Conservation (phyloP, 495 filamentous ascomycete species). For the Arthonia radiata region DNA sequence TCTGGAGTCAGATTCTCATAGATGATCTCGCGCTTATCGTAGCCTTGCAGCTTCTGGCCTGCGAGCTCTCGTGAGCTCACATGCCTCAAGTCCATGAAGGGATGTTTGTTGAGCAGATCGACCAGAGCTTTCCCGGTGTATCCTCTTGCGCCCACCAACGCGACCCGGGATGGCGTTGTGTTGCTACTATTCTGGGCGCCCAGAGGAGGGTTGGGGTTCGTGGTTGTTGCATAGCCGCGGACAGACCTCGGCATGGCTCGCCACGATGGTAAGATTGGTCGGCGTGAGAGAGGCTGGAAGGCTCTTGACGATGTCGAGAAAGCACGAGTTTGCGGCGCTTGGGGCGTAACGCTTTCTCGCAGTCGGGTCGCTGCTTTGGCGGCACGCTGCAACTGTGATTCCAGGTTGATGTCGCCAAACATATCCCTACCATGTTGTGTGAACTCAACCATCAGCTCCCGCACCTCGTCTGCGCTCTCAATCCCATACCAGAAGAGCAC, state of each 20-base stretch:
- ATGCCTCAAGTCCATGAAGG: constrained; percentile 80
- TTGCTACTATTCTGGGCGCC: constrained; percentile 80
- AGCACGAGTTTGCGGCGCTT: constrained; percentile 18
- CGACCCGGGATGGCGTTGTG: constrained; percentile 53
- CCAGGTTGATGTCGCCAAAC: constrained; percentile 79
- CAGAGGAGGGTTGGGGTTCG: constrained; percentile 94
- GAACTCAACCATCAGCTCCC: constrained; percentile 73
- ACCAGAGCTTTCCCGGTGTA: constrained; percentile 93
- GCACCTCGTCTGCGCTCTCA: constrained; percentile 62
- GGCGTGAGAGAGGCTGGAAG: no score
- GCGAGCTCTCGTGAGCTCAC: constrained; percentile 88
- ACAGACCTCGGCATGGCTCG: no score
- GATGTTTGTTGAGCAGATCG: constrained; percentile 66
- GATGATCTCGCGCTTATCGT: constrained; percentile 74
- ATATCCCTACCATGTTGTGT: constrained; percentile 58
- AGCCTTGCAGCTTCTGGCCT: constrained; percentile 75
- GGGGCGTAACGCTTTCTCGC: constrained; percentile 11
- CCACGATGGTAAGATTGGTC: no score
- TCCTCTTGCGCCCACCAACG: constrained; percentile 82
- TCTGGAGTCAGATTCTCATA: constrained; percentile 84
- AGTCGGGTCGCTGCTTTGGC: constrained; percentile 30
- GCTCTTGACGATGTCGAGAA: no score
- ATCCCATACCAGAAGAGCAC: constrained; percentile 96
- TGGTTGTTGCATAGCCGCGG: constrained; percentile 51
- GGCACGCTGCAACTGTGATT: constrained; percentile 56